phyloP scores from a whole-genome alignment of 1,284 basidiomycete species.

The Phellinidium pouzarii region DNA sequence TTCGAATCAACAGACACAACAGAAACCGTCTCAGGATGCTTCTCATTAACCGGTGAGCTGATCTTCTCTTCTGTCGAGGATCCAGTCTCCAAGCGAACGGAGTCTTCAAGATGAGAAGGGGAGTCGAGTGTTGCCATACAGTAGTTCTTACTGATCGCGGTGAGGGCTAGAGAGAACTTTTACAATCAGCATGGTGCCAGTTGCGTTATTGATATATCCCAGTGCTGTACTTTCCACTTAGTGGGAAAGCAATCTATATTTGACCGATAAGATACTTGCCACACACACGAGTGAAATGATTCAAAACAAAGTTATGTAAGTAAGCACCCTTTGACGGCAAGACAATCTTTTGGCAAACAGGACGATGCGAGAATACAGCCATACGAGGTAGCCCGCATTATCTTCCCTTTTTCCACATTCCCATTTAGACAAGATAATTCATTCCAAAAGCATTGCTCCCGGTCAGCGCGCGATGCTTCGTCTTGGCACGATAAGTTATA shows the following conservation, averaged over 20 bases:
- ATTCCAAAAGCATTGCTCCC: background rate
- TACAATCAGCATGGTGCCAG: too few species aligned
- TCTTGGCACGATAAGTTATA: background rate
- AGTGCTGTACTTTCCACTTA: background rate
- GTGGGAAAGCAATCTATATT: constrained; percentile 8
- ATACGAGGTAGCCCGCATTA: too few species aligned
- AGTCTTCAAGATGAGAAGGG: constrained; percentile 18
- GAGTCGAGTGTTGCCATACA: background rate
- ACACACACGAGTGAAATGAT: too few species aligned
- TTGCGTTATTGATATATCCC: too few species aligned
- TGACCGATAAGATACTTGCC: constrained; percentile 1
- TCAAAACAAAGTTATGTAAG: too few species aligned
- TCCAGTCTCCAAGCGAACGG: constrained; percentile 7
- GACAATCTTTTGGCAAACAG: too few species aligned
- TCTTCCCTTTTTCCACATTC: background rate
- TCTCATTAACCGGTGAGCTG: constrained; percentile 12
- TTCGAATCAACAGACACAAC: constrained; percentile 29
- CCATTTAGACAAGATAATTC: background rate
- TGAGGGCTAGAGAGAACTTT: background rate
- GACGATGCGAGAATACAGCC: too few species aligned
- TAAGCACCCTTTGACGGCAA: too few species aligned
- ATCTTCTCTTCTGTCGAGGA: constrained; percentile 2
- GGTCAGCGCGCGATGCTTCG: background rate
- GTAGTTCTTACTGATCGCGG: background rate
- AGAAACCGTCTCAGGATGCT: constrained; percentile 5